A percentile compares a stretch with the other conserved stretches of the same genome.
Evolutionary conservation across 2,329 filamentous ascomycete genomes (phyloP).

Genomic region (Gnomoniopsis smithogilvyi): DNA sequence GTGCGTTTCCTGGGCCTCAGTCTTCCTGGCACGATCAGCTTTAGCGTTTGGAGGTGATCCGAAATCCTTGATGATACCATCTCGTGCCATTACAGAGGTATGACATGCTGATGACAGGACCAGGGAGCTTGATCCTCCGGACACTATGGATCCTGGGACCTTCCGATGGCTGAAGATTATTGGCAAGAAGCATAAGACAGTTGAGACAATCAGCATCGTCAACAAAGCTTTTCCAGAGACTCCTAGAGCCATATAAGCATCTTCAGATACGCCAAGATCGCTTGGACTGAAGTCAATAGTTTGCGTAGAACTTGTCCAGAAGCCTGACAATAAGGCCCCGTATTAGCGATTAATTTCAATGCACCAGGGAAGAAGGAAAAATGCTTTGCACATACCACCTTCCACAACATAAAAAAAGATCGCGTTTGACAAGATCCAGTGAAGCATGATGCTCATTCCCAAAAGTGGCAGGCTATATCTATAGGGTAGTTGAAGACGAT

Average conservation of each 20-base stretch:
- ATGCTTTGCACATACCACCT: slow-evolving; percentile 7
- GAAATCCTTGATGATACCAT: no score
- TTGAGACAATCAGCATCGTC: not conserved
- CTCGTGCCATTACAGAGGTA: not conserved
- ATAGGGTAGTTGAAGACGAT: slow-evolving; percentile 38
- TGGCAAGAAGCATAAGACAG: not conserved
- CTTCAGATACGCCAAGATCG: not conserved
- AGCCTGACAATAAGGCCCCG: not conserved
- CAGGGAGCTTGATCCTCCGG: not conserved
- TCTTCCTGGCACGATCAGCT: not conserved
- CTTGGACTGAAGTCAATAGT: not conserved
- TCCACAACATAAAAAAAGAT: slow-evolving; percentile 32
- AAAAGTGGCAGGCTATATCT: slow-evolving; percentile 36
- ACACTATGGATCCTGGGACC: not conserved
- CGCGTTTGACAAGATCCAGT: slow-evolving; percentile 40
- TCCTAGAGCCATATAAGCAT: not conserved
- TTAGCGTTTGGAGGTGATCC: no score
- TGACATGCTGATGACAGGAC: slow-evolving; percentile 6
- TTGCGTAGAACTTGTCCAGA: not conserved
- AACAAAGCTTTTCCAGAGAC: not conserved
- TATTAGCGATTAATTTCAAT: not conserved
- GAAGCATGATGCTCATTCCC: slow-evolving; percentile 29
- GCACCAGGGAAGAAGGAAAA: not conserved
- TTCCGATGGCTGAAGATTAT: not conserved
- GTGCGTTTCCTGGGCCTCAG: no score